Base-by-base conservation (phyloP, 805 yeast species). In the Grigorovia jiainica region DNA sequence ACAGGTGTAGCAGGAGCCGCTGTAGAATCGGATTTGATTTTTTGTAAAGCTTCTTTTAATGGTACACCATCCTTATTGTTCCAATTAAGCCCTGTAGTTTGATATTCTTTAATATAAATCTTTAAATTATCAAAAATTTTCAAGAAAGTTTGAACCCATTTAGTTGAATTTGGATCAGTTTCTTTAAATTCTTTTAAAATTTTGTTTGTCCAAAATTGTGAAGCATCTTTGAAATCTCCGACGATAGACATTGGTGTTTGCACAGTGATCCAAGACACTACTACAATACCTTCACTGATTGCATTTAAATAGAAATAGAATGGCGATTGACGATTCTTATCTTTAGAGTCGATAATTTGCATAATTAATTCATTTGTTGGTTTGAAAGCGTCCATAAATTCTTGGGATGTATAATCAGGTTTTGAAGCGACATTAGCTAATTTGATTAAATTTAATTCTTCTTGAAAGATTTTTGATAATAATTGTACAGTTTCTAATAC, bases 161-260 rank as follows among this genome's bases (percentile, higher is more conserved):
- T 82, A 20, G 73, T 79, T 38, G 85, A 85, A 42, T 66, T 67
- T 32, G 75, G 69, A 51, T 83, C 87, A 38, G 74, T 65, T 16
- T 81, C 95, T 63, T 75, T 87, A 66, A 66, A 79, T 47, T 87
- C 95, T 64, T 89, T 89, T 60, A 89, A 65, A 34, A 90, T 81
- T 53, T 95, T 76, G 65, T 92, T 89, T 9, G 95, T 75, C 87
- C 97, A 92, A 65, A 92, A 92, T 60, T 82, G 90, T 29, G 95
- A 84, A 17, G 94, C 78, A 57, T 92, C 98, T 58, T 82, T 84
- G 65, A 79, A 84, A 49, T 89, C 96, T 3, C 82, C 76, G 43
- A 92, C 73, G 49, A 71, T 75, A 0, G 86, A 76, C 13, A 82
- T 76, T 1, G 97, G 95, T 4, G 86, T 78, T 3, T 72, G 76